Percentiles rank a stretch among this genome's conserved stretches.
Conservation (phyloP, 2,329 filamentous ascomycete species). For the Aspergillus neoniger region DNA sequence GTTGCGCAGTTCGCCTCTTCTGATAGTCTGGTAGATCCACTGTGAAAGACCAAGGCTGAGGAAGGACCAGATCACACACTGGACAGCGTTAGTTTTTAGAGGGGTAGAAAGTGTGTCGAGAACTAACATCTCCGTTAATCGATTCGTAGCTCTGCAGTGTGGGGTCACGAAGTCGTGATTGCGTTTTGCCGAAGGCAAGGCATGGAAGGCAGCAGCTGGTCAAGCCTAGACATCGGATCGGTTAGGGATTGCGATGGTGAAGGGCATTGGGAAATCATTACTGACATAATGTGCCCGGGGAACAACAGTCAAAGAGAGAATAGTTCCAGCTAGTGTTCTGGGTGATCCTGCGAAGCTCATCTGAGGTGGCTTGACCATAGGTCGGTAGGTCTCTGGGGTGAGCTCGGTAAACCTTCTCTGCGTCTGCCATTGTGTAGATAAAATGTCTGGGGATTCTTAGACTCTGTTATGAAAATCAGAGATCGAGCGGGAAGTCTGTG, state of each 20-base stretch:
- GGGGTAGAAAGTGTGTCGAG: neutral
- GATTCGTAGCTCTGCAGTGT: conserved; percentile 10
- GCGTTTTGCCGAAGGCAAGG: conserved; percentile 22
- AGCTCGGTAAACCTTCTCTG: conserved; percentile 14
- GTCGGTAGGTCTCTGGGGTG: conserved; percentile 7
- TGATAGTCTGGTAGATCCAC: conserved; percentile 24
- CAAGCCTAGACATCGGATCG: conserved; percentile 7
- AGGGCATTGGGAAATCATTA: neutral
- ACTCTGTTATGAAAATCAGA: too few relatives aligned
- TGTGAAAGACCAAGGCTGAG: conserved; percentile 16
- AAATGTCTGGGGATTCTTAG: too few relatives aligned
- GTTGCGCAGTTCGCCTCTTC: conserved; percentile 20
- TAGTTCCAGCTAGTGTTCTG: conserved; percentile 20
- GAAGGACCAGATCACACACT: conserved; percentile 20
- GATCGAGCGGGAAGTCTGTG: too few relatives aligned
- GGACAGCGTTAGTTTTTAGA: too few relatives aligned
- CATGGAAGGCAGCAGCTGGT: conserved; percentile 22
- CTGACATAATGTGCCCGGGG: conserved; percentile 21
- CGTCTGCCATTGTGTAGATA: neutral
- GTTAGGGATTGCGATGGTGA: neutral
- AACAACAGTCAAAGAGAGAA: conserved; percentile 20
- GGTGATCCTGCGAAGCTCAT: conserved; percentile 1
- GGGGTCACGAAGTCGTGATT: conserved; percentile 14
- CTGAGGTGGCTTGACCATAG: conserved; percentile 10
- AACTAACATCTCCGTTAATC: conserved; percentile 14